phyloP scores from a whole-genome alignment of 225 moss, liverwort and hornwort genomes.

The Antitrichia curtipendula region DNA sequence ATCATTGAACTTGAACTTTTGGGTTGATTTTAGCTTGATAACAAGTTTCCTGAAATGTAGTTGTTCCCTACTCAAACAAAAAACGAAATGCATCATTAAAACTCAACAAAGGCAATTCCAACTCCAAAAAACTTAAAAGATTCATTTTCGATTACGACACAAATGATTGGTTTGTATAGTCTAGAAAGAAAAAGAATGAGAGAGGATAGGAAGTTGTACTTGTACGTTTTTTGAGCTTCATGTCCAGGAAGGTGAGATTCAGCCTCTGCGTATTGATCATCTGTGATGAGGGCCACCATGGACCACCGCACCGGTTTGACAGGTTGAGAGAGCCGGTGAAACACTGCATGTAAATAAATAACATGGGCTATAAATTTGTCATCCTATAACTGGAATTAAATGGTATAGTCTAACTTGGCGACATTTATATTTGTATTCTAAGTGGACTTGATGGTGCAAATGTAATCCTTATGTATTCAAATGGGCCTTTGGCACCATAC shows the following conservation, averaged over 20 bases:
- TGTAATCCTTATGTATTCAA: background rate
- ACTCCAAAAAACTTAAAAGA: background rate
- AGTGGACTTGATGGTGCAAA: no score
- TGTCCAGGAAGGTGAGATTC: constrained; percentile 8
- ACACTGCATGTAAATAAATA: constrained; percentile 25
- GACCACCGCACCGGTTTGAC: constrained; percentile 58
- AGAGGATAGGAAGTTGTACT: background rate
- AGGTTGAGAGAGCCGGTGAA: constrained; percentile 59
- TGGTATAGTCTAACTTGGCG: background rate
- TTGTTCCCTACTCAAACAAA: background rate
- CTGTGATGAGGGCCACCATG: constrained; percentile 33
- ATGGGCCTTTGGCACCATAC: background rate
- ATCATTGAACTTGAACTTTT: background rate
- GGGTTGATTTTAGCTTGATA: background rate
- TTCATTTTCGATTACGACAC: background rate
- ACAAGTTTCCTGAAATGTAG: background rate
- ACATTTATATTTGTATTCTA: background rate
- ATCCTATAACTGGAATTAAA: background rate
- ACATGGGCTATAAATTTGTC: background rate
- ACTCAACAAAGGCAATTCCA: accelerated
- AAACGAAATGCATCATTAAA: background rate
- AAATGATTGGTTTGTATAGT: no score
- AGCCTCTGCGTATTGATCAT: constrained; percentile 10
- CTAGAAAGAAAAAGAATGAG: background rate
- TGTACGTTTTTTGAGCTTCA: constrained; percentile 3